Percentiles rank a stretch among this genome's conserved stretches.
Evolutionary conservation across 2,329 filamentous ascomycete genomes (phyloP).

Genomic region (Zalaria obscura): DNA sequence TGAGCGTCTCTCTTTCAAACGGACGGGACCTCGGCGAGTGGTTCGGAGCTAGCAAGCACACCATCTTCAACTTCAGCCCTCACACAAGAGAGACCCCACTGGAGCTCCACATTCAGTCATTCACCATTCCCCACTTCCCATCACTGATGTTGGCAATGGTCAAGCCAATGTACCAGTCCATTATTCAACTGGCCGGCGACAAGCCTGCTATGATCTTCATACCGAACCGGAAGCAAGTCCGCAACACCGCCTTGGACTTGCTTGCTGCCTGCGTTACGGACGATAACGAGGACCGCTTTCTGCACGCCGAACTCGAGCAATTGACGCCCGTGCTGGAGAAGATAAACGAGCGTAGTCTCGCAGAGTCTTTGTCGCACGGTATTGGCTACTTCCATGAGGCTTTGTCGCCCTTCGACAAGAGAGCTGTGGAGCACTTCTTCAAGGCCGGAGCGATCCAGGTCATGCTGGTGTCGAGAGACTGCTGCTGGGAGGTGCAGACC

Average conservation of each 20-base stretch:
- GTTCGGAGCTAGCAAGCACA: conserved; percentile 96
- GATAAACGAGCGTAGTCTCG: conserved; percentile 73
- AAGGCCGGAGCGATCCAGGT: conserved; percentile 81
- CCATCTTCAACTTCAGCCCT: conserved; percentile 97
- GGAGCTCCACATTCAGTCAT: conserved; percentile 90
- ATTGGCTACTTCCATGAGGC: conserved; percentile 97
- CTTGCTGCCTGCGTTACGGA: conserved; percentile 77
- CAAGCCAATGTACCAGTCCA: conserved; percentile 78
- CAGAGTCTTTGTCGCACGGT: conserved; percentile 81
- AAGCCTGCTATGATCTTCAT: conserved; percentile 89
- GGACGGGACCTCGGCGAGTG: conserved; percentile 91
- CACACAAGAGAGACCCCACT: conserved; percentile 77
- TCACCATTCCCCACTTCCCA: conserved; percentile 90
- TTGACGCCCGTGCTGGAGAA: conserved; percentile 68
- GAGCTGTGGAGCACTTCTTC: conserved; percentile 86
- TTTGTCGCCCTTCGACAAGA: conserved; percentile 73
- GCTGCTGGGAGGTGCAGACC: conserved; percentile 87
- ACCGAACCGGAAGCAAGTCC: conserved; percentile 82
- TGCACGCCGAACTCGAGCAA: conserved; percentile 72
- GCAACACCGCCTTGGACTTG: conserved; percentile 73
- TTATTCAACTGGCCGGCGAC: conserved; percentile 68
- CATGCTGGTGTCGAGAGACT: conserved; percentile 68
- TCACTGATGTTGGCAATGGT: conserved; percentile 98
- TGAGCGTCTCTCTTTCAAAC: conserved; percentile 86
- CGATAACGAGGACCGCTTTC: conserved; percentile 84